Conservation (phyloP, 352 stramenopile genomes). For the Phytophthora tentaculata region DNA sequence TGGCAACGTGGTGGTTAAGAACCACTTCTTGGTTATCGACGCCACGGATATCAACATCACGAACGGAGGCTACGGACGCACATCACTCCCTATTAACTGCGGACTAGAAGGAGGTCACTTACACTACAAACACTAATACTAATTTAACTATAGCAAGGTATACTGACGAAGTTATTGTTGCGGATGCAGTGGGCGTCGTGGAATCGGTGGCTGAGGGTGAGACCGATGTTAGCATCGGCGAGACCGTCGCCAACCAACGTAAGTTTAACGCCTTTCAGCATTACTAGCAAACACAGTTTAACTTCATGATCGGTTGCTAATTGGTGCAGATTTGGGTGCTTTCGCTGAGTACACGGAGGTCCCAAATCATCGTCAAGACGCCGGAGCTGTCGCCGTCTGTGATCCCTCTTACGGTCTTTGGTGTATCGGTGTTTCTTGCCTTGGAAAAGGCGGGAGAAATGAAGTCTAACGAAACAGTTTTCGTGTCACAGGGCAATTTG, state of each 20-base stretch:
- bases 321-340: constrained; percentile 46
- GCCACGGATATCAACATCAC: constrained; percentile 66
- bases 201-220: constrained; percentile 46
- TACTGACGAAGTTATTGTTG: constrained; percentile 5
- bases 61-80: constrained; percentile 26
- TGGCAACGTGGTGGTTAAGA: constrained; percentile 47
- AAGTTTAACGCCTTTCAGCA: not conserved
- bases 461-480: constrained; percentile 44
- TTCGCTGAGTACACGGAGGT: constrained; percentile 63
- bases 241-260: constrained; percentile 53
- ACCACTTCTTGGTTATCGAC: constrained; percentile 50
- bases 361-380: constrained; percentile 38
- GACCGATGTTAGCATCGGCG: constrained; percentile 42
- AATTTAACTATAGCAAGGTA: not conserved
- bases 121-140: not conserved
- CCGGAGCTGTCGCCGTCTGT: constrained; percentile 30
- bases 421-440: constrained; percentile 51
- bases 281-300: not conserved
- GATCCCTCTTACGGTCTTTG: constrained; percentile 48
- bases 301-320: not conserved
- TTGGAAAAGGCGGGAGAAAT: constrained; percentile 65
- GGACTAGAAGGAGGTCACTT: constrained; percentile 39
- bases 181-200: constrained; percentile 44
- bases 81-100: constrained; percentile 33
- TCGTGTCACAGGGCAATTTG: constrained; percentile 77